Evolutionary conservation across 805 yeast genomes (phyloP), one percentile per base, ranked within the genome.

Genomic region (Metschnikowia picachoensis): DNA sequence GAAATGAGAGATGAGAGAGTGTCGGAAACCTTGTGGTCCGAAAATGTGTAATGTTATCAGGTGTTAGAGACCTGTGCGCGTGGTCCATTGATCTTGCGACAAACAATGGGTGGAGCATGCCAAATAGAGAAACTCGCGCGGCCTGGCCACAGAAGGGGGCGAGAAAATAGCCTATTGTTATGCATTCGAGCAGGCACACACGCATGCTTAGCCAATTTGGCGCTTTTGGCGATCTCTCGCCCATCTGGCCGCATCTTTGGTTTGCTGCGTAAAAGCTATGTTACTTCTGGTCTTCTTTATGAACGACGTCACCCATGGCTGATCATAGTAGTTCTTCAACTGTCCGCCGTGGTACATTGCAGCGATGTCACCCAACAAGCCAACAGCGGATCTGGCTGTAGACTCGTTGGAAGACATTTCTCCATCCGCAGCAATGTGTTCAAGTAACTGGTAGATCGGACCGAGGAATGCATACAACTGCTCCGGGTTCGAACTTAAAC

Each of bases 171-270:
- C 25, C 25, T 20, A 20, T 20, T 20, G 25, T 20, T 20, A 7
- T 20, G 25, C 25, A 20, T 20, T 20, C 25, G 25, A 20, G 25
- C 25, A 20, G 8, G 25, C 25, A 20, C 25, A 20, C 25, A 20
- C 25, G 7, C 25, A 20, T 5, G 25, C 25, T 38, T 31, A 48
- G 20, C 43, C 51, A 16, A 44, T 38, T 14, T 69, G 74, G 49
- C 71, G 69, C 66, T 78, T 79, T 62, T 80, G 87, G 68, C 84
- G 96, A 59, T 87, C 96, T 56, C 94, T 80, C 13, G 99, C 97
- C 98, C 98, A 94, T 68, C 91, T 80, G 8, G 97, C 97, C n/a
- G 96, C 87, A 60, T 86, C 94, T 62, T 80, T 82, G 11, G 97
- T 89, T 45, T 76, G 69, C 57, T 78, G 80, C 31, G 80, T 72